Evolutionary conservation across 768 basidiomycete species (phyloP).

Genomic region (Hysterangium stoloniferum): DNA sequence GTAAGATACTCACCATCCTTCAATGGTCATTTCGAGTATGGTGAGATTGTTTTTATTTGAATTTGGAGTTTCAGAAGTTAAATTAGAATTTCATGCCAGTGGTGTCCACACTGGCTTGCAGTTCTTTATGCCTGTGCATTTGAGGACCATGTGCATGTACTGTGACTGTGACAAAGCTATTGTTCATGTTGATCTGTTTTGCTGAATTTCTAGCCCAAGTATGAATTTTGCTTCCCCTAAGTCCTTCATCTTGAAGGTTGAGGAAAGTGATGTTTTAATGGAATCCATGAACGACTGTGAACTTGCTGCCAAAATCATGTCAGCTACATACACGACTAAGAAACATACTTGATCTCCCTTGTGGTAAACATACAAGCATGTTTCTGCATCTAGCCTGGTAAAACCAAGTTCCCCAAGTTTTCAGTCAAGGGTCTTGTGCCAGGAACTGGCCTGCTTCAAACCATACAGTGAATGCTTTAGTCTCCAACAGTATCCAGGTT

Average conservation of each 20-base stretch:
- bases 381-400: too few relatives aligned
- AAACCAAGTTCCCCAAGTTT: neutral
- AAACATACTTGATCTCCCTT: constrained; percentile 11
- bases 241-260: constrained; percentile 16
- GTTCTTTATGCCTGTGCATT: constrained; percentile 21
- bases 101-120: constrained; percentile 22
- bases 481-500: neutral
- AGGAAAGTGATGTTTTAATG: constrained; percentile 8
- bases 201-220: constrained; percentile 24
- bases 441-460: constrained; percentile 30
- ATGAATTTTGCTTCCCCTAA: constrained; percentile 18
- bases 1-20: neutral
- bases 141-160: constrained; percentile 27
- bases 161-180: constrained; percentile 18
- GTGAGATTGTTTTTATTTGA: neutral
- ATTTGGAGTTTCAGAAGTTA: neutral
- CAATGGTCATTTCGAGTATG: neutral
- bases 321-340: constrained; percentile 11
- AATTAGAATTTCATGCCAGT: constrained; percentile 19
- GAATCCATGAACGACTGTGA: neutral
- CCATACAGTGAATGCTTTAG: constrained; percentile 28
- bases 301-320: constrained; percentile 2
- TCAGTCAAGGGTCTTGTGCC: constrained; percentile 23
- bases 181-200: constrained; percentile 14
- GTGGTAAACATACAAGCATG: neutral